phyloP scores from a whole-genome alignment of 2,329 filamentous ascomycete species.

The Arthroderma sp. region DNA sequence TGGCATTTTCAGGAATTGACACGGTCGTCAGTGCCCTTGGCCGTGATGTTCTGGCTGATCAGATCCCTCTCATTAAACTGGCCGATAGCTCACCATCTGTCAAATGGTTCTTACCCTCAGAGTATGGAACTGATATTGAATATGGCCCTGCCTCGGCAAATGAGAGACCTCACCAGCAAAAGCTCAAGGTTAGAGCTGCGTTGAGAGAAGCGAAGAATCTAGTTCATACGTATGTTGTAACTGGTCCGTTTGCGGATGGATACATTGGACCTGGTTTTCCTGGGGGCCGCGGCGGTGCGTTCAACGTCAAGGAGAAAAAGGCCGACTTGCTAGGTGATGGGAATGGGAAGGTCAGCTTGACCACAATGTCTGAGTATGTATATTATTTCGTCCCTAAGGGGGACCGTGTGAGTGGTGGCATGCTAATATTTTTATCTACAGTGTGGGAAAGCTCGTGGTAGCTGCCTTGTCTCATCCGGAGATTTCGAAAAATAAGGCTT shows the following conservation, averaged over 20 bases:
- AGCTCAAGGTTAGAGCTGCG: constrained; percentile 53
- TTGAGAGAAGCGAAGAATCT: constrained; percentile 41
- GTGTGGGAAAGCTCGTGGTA: constrained; percentile 54
- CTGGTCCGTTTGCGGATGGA: constrained; percentile 55
- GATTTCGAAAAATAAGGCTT: constrained; percentile 39
- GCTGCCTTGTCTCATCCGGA: constrained; percentile 47
- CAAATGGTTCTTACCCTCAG: constrained; percentile 53
- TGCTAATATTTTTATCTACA: constrained; percentile 17
- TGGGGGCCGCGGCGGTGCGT: constrained; percentile 40
- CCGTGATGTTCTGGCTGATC: constrained; percentile 46
- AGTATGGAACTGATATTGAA: constrained; percentile 55
- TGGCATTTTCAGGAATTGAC: constrained; percentile 37
- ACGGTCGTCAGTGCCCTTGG: constrained; percentile 55
- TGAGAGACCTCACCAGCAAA: constrained; percentile 57
- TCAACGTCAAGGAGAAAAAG: constrained; percentile 43
- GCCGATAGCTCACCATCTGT: constrained; percentile 42
- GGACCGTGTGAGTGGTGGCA: neutral
- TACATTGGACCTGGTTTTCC: constrained; percentile 38
- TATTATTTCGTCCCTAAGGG: neutral
- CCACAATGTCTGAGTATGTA: constrained; percentile 57
- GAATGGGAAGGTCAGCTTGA: constrained; percentile 50
- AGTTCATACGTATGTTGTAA: constrained; percentile 55
- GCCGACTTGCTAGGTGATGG: constrained; percentile 52
- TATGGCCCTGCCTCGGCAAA: constrained; percentile 43
- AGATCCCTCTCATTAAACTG: constrained; percentile 48